phyloP scores from a whole-genome alignment of 768 basidiomycete genomes.

The Lyophyllum semitale region DNA sequence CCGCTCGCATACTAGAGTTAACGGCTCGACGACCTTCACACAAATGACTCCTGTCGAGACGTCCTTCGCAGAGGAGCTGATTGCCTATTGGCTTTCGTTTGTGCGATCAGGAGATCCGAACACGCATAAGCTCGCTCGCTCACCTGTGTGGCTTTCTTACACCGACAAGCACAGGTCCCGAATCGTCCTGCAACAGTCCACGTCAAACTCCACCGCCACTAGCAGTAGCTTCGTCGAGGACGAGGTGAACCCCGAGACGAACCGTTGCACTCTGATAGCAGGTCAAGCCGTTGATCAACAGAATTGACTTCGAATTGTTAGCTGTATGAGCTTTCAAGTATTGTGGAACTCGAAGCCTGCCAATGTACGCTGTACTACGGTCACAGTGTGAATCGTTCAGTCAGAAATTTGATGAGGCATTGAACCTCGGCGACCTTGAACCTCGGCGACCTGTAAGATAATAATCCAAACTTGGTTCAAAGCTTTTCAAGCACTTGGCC shows the following conservation, averaged over 20 bases:
- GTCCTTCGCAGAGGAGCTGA: constrained; percentile 59
- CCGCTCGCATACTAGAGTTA: constrained; percentile 10
- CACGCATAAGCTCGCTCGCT: constrained; percentile 50
- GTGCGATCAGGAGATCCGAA: constrained; percentile 60
- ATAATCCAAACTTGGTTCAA: too few relatives aligned
- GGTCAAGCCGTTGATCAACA: constrained; percentile 11
- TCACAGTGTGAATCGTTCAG: too few relatives aligned
- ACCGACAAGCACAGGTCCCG: constrained; percentile 28
- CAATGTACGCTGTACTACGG: too few relatives aligned
- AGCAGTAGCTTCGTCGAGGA: constrained; percentile 45
- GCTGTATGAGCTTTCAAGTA: background rate
- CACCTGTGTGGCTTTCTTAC: constrained; percentile 52
- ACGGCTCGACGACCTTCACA: constrained; percentile 13
- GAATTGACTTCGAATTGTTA: constrained; percentile 1
- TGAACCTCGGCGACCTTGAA: too few relatives aligned
- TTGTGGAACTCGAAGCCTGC: too few relatives aligned
- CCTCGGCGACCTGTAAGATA: too few relatives aligned
- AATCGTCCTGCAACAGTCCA: constrained; percentile 47
- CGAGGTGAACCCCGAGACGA: constrained; percentile 36
- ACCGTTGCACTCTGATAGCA: constrained; percentile 31
- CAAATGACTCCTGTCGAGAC: constrained; percentile 41
- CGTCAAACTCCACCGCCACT: constrained; percentile 22
- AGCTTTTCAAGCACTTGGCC: too few relatives aligned
- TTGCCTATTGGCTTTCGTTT: constrained; percentile 69
- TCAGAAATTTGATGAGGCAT: too few relatives aligned